Conservation (phyloP, 805 yeast genomes). For the Saccharomyces mikatae region DNA sequence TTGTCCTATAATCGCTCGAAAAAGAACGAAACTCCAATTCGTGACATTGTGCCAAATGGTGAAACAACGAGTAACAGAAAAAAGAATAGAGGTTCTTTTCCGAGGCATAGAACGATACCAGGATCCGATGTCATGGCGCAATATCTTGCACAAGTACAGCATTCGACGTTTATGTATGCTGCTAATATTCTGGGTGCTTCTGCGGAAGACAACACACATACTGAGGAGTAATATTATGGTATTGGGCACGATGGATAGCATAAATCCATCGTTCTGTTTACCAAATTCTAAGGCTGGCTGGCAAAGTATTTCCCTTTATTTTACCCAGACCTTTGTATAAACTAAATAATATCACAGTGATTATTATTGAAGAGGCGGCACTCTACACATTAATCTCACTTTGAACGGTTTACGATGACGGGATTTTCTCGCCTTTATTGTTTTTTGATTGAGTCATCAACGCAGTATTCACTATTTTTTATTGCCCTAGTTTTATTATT, state of each 20-base stretch:
- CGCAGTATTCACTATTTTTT: too few species aligned
- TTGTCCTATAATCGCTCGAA: conserved; percentile 15
- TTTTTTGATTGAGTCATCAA: too few species aligned
- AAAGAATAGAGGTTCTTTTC: conserved; percentile 3
- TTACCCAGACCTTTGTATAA: not conserved
- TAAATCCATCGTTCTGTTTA: not conserved
- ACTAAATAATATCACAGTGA: not conserved
- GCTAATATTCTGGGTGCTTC: conserved; percentile 45
- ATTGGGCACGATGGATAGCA: not conserved
- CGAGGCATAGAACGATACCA: conserved; percentile 28
- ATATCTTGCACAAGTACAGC: conserved; percentile 64
- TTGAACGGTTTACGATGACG: too few species aligned
- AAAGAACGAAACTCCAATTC: conserved; percentile 1
- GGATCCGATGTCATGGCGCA: conserved; percentile 77
- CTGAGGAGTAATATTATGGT: conserved; percentile 10
- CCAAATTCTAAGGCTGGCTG: not conserved
- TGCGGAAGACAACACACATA: conserved; percentile 28
- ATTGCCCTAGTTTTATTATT: too few species aligned
- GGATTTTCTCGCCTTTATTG: too few species aligned
- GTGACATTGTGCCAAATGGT: conserved; percentile 4
- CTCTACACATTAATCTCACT: not conserved
- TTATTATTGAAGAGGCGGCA: not conserved
- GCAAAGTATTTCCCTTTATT: not conserved
- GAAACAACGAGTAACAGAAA: conserved; percentile 2
- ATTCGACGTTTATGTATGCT: conserved; percentile 48